A percentile compares a stretch with the other conserved stretches of the same genome.
Conservation (phyloP, 257 asterid genomes). For the Jacaranda copaia region DNA sequence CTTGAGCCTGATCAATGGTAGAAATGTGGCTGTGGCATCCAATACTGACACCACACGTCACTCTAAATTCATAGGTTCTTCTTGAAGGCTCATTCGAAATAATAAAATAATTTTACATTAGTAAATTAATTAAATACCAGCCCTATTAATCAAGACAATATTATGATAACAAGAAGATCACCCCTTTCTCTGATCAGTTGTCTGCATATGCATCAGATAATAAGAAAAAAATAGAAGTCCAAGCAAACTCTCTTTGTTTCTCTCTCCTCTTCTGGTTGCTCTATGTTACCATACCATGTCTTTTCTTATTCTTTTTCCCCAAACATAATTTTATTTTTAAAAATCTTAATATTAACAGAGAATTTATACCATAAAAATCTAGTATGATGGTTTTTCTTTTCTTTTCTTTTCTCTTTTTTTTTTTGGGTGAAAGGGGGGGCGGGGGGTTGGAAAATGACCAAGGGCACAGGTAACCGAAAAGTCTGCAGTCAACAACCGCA, state of each 20-base stretch:
- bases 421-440: neutral
- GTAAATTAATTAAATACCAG: too few species aligned
- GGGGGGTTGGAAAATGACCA: constrained; percentile 40
- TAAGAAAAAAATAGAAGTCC: constrained; percentile 24
- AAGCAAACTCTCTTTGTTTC: constrained; percentile 46
- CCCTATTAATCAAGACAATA: too few species aligned
- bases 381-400: neutral
- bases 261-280: constrained; percentile 42
- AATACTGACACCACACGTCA: too few species aligned
- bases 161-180: constrained; percentile 1
- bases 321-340: constrained; percentile 16
- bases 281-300: constrained; percentile 44
- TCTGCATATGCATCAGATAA: neutral
- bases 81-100: too few species aligned
- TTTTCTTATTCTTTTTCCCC: constrained; percentile 33
- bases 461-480: constrained; percentile 45
- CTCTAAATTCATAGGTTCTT: too few species aligned
- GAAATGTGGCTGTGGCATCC: too few species aligned
- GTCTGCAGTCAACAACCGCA: constrained; percentile 32
- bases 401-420: too few species aligned
- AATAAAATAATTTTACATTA: too few species aligned
- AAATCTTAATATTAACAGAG: constrained; percentile 27
- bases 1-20: too few species aligned
- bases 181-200: constrained; percentile 3
- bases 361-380: neutral